phyloP scores from a whole-genome alignment of 2,329 filamentous ascomycete genomes.

The Fusarium transvaalense region DNA sequence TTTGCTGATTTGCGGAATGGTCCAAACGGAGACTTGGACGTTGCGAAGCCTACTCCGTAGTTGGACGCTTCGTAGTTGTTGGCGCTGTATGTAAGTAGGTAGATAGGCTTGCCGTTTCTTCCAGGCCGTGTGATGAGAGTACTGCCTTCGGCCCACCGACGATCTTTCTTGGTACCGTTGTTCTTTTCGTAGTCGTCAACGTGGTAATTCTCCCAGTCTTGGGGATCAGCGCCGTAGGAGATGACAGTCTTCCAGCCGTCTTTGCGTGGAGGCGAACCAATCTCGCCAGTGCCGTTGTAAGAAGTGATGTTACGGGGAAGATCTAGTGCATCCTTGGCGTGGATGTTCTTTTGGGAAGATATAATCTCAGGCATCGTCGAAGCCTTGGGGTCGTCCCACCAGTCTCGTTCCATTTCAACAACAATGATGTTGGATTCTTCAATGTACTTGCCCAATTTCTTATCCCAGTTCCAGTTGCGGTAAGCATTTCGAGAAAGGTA shows the following conservation, averaged over 20 bases:
- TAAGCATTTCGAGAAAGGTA: slow-evolving; percentile 54
- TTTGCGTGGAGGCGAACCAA: slow-evolving; percentile 52
- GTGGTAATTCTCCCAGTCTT: slow-evolving; percentile 54
- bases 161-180: slow-evolving; percentile 53
- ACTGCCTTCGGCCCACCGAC: slow-evolving; percentile 55
- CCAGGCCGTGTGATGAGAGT: slow-evolving; percentile 47
- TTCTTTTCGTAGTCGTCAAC: slow-evolving; percentile 52
- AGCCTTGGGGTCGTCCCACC: slow-evolving; percentile 54
- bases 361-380: slow-evolving; percentile 53
- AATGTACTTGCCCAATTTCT: slow-evolving; percentile 51
- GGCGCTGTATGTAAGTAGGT: slow-evolving; percentile 46
- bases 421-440: slow-evolving; percentile 56
- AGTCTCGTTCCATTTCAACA: slow-evolving; percentile 51
- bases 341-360: slow-evolving; percentile 47
- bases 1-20: slow-evolving; percentile 51
- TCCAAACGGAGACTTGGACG: slow-evolving; percentile 50
- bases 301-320: slow-evolving; percentile 50
- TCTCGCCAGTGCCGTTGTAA: slow-evolving; percentile 54
- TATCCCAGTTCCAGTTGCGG: slow-evolving; percentile 55
- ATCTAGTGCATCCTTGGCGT: slow-evolving; percentile 45
- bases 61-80: slow-evolving; percentile 56
- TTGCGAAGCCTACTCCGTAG: slow-evolving; percentile 54
- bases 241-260: slow-evolving; percentile 56
- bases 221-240: slow-evolving; percentile 52
- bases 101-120: slow-evolving; percentile 45